Evolutionary conservation across 352 stramenopile species (phyloP).

Genomic region (Albugo laibachii): DNA sequence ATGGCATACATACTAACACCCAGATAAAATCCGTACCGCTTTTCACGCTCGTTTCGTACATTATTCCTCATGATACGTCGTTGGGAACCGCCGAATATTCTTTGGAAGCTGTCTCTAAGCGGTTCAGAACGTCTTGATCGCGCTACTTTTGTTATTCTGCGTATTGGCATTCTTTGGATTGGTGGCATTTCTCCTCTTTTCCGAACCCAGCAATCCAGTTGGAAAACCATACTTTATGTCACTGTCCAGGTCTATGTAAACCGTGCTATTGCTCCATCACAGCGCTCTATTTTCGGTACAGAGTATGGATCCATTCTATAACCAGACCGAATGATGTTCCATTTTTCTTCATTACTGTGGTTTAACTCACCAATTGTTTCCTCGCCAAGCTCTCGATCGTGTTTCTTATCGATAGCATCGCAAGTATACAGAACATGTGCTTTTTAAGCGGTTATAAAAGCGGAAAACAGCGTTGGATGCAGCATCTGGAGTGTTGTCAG

Average conservation of each 20-base stretch:
- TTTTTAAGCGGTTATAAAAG: conserved; percentile 73
- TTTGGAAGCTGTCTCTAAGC: conserved; percentile 64
- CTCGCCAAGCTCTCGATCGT: conserved; percentile 67
- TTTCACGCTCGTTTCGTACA: conserved; percentile 35
- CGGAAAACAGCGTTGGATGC: conserved; percentile 55
- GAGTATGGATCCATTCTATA: conserved; percentile 69
- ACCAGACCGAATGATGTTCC: conserved; percentile 51
- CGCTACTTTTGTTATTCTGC: conserved; percentile 45
- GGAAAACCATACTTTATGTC: conserved; percentile 42
- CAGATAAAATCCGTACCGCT: conserved; percentile 32
- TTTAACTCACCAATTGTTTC: conserved; percentile 62
- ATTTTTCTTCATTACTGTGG: conserved; percentile 64
- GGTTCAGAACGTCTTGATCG: conserved; percentile 43
- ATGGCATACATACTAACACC: conserved; percentile 23
- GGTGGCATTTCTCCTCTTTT: conserved; percentile 58
- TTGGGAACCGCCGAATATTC: conserved; percentile 66
- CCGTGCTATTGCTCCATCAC: conserved; percentile 63
- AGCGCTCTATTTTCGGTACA: conserved; percentile 63
- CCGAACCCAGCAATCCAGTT: conserved; percentile 27
- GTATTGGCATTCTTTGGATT: conserved; percentile 66
- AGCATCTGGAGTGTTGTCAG: conserved; percentile 51
- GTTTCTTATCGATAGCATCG: conserved; percentile 74
- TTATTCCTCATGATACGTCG: conserved; percentile 66
- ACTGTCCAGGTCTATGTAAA: conserved; percentile 54
- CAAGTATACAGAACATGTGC: conserved; percentile 65